Percentiles rank a stretch among this genome's conserved stretches.
Evolutionary conservation across 805 yeast genomes (phyloP).

Genomic region (Scheffersomyces stipitis): DNA sequence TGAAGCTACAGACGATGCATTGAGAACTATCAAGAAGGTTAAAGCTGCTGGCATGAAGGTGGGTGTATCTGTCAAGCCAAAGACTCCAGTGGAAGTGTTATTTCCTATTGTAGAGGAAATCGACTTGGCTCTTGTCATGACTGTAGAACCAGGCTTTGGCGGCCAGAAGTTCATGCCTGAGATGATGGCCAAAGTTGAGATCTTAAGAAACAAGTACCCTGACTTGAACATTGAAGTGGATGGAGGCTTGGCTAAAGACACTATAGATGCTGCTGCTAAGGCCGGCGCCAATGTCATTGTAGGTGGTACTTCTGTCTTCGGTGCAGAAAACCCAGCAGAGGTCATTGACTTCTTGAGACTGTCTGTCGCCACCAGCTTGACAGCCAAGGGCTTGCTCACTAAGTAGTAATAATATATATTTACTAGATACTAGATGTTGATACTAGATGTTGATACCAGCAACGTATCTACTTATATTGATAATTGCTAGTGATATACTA

Average conservation of each 20-base stretch:
- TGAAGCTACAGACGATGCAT: constrained; percentile 84
- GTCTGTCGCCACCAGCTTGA: constrained; percentile 54
- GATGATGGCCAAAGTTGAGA: constrained; percentile 94
- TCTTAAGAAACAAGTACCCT: constrained; percentile 72
- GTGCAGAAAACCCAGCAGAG: constrained; percentile 74
- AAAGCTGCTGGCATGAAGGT: constrained; percentile 83
- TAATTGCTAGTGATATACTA: too few species aligned
- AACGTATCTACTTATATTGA: too few species aligned
- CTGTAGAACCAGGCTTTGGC: constrained; percentile 99
- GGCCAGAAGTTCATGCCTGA: constrained; percentile 94
- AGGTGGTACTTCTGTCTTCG: constrained; percentile 93
- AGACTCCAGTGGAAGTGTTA: constrained; percentile 81
- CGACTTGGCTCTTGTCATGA: constrained; percentile 97
- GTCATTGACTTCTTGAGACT: constrained; percentile 69
- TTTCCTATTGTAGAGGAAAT: constrained; percentile 71
- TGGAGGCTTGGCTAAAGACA: constrained; percentile 89
- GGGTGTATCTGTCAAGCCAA: constrained; percentile 93
- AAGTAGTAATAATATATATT: constrained; percentile 3
- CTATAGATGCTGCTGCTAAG: constrained; percentile 82
- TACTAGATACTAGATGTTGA: too few species aligned
- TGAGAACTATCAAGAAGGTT: constrained; percentile 71
- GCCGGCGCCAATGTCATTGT: constrained; percentile 99
- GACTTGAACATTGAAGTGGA: constrained; percentile 89
- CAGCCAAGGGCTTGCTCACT: constrained; percentile 41
- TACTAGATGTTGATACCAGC: too few species aligned